A percentile compares a stretch with the other conserved stretches of the same genome.
Evolutionary conservation across 1,284 basidiomycete species (phyloP).

Genomic region (Cutaneotrichosporon dermatis): DNA sequence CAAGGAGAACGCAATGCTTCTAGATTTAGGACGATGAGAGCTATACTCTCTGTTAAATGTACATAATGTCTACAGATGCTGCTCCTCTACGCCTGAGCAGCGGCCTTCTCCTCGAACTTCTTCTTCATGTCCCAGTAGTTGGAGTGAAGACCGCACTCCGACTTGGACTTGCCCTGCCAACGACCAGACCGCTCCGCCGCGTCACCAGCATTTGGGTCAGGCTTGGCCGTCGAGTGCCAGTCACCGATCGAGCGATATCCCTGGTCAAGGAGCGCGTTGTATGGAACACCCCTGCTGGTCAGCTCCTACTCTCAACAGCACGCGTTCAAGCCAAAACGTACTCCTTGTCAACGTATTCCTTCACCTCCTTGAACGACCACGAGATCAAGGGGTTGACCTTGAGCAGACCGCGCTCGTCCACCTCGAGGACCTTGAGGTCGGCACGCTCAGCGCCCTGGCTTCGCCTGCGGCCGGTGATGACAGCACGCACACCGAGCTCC

Average conservation of each 20-base stretch:
- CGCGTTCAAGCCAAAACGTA: conserved; percentile 22
- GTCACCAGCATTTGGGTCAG: conserved; percentile 55
- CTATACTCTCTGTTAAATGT: too few species aligned
- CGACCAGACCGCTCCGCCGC: conserved; percentile 79
- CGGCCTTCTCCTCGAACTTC: conserved; percentile 42
- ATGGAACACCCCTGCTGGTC: conserved; percentile 65
- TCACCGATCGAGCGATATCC: conserved; percentile 95
- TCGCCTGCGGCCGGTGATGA: conserved; percentile 89
- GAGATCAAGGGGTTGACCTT: conserved; percentile 92
- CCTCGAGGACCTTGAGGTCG: conserved; percentile 76
- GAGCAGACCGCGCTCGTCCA: conserved; percentile 84
- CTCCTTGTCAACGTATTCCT: conserved; percentile 78
- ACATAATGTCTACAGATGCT: too few species aligned
- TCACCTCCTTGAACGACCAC: conserved; percentile 83
- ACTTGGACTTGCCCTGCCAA: conserved; percentile 87
- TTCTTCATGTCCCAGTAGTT: conserved; percentile 64
- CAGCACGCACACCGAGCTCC: conserved; percentile 72
- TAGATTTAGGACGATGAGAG: too few species aligned
- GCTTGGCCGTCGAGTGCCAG: conserved; percentile 85
- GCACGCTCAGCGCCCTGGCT: conserved; percentile 88
- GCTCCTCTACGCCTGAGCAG: background rate
- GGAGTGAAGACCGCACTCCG: conserved; percentile 90
- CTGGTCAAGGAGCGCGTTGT: conserved; percentile 80
- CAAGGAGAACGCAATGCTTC: too few species aligned
- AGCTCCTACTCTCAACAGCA: background rate